Evolutionary conservation across 768 basidiomycete genomes (phyloP), one percentile per base, ranked within the genome.

Genomic region (Lactifluus rugatus): DNA sequence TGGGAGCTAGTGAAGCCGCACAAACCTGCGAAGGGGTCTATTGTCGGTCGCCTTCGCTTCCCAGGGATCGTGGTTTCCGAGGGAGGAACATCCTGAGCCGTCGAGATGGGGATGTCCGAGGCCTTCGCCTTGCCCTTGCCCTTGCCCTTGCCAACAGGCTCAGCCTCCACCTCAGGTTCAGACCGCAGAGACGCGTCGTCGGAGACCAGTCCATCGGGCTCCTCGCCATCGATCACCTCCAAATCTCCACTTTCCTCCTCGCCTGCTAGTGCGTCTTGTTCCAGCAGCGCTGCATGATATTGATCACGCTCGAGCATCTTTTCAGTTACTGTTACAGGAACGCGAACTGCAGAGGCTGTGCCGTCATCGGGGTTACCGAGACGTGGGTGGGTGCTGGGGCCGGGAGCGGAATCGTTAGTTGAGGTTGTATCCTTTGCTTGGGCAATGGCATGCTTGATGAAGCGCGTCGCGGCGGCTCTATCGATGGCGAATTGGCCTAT

Each of bases 361-460:
- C 57, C 60, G 26, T 58, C 51, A 37, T 54, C 57, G 10, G 13
- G 14, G 39, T 26, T 37, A 2, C 57, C 63, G 31, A 57, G 61
- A 23, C 60, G 64, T 31, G 62, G 57, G 55, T 58, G 56, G 19
- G 37, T 62, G 56, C 42, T 64, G 56, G 41, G 61, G 41, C 47
- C 53, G 52, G 56, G 47, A 64, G 39, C 39, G 62, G 57, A 10
- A 45, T 54, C 36, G 17, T 26, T 51, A 23, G 6, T 31, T 5
- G 32, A n/a, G 19, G 26, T 19, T 14, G 34, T 50, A 21, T 57
- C 55, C 17, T 78, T 76, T 13, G 80, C 81, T 69, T 85, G 84
- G 1, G 85, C 72, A 44, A 91, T 89, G 28, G 89, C 87, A 67
- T 87, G 78, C 70, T 85, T 87, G 69, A 93, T 93, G 71, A 93